phyloP scores from a whole-genome alignment of 345 rosid species.

The Fremontodendron californicum region DNA sequence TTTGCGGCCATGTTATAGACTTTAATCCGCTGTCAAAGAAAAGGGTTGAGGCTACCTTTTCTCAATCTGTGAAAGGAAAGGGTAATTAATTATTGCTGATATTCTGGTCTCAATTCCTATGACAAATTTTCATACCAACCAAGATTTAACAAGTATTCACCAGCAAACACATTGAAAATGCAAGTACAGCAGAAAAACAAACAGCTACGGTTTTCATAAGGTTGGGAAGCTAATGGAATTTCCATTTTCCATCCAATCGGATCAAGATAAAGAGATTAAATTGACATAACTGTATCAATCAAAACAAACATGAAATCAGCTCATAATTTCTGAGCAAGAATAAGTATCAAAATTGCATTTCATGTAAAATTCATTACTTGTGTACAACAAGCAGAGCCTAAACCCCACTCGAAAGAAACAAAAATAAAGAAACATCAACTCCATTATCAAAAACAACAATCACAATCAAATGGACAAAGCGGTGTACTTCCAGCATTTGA shows the following conservation, averaged over 20 bases:
- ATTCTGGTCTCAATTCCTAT: background rate
- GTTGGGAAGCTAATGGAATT: too few relatives aligned
- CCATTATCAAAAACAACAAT: conserved; percentile 64
- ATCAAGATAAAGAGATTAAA: too few relatives aligned
- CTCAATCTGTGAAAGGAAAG: too few relatives aligned
- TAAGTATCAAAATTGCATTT: background rate
- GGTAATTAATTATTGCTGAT: too few relatives aligned
- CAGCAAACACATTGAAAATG: background rate
- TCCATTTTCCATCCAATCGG: background rate
- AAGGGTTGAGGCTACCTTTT: too few relatives aligned
- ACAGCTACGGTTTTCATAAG: too few relatives aligned
- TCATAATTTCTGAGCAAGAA: background rate
- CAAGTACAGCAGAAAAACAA: too few relatives aligned
- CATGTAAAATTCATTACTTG: background rate
- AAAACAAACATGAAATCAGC: background rate
- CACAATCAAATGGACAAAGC: conserved; percentile 87
- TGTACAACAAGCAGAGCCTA: background rate
- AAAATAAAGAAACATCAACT: background rate
- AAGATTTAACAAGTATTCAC: background rate
- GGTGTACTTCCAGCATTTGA: conserved; percentile 53
- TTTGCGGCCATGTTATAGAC: too few relatives aligned
- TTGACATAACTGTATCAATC: background rate
- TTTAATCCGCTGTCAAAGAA: too few relatives aligned
- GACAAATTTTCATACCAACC: background rate
- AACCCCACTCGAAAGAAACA: background rate